A percentile compares a stretch with the other conserved stretches of the same genome.
Conservation (phyloP, 208 protist species). For the Crithidia sp. region DNA sequence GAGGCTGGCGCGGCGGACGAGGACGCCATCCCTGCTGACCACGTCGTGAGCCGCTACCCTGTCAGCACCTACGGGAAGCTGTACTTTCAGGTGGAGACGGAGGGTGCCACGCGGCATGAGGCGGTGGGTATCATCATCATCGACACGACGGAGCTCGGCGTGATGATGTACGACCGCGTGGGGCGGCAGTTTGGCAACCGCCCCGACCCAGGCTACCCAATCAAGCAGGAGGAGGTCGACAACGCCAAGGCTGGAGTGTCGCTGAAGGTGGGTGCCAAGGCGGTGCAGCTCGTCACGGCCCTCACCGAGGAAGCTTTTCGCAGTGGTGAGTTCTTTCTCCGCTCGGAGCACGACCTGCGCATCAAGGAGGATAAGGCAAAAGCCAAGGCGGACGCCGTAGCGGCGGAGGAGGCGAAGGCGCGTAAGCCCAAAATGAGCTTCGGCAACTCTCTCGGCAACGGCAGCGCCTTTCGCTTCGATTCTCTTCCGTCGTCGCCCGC, state of each 20-base stretch:
- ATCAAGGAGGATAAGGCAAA: slow-evolving; percentile 85
- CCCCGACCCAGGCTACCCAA: slow-evolving; percentile 83
- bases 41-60: slow-evolving; percentile 68
- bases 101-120: slow-evolving; percentile 81
- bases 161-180: slow-evolving; percentile 90
- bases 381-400: slow-evolving; percentile 65
- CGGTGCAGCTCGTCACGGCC: slow-evolving; percentile 78
- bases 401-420: slow-evolving; percentile 49
- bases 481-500: slow-evolving; percentile 70
- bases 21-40: slow-evolving; percentile 16
- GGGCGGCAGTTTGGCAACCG: slow-evolving; percentile 86
- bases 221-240: slow-evolving; percentile 72
- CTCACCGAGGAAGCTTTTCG: slow-evolving; percentile 85
- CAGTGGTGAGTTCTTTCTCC: slow-evolving; percentile 90
- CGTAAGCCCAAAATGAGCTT: slow-evolving; percentile 79
- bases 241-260: slow-evolving; percentile 58
- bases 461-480: slow-evolving; percentile 60
- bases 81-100: slow-evolving; percentile 90
- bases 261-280: slow-evolving; percentile 78
- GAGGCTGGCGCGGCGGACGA: slow-evolving; percentile 26
- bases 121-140: slow-evolving; percentile 88
- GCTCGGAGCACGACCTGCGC: slow-evolving; percentile 78
- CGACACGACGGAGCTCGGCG: slow-evolving; percentile 56
- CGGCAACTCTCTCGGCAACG: slow-evolving; percentile 41
- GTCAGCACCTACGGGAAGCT: slow-evolving; percentile 82